Conservation (phyloP, 805 yeast genomes). For the Komagataella mondaviorum region DNA sequence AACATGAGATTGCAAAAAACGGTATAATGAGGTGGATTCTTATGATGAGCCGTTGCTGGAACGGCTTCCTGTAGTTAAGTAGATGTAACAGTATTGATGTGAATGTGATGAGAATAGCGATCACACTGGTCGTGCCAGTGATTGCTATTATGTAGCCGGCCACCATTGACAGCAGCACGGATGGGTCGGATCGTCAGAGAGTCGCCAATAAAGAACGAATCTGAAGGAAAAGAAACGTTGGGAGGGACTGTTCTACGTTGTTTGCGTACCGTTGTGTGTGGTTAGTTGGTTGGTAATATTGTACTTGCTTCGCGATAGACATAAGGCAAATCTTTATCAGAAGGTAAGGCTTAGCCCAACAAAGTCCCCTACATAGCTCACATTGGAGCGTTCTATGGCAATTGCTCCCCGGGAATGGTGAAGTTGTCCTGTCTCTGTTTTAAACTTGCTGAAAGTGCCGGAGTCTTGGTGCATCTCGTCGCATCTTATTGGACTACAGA, state of each 20-base stretch:
- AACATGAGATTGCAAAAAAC: slow-evolving; percentile 62
- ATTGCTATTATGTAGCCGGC: slow-evolving; percentile 6
- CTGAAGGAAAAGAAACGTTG: neutral
- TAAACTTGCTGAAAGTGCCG: neutral
- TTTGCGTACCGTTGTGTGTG: neutral
- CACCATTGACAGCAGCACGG: neutral
- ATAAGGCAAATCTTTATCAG: neutral
- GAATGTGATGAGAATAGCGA: slow-evolving; percentile 25
- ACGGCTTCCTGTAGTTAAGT: slow-evolving; percentile 73
- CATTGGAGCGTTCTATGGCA: neutral
- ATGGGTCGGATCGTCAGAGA: neutral
- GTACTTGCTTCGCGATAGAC: neutral
- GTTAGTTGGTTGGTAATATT: slow-evolving; percentile 1
- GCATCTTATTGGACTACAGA: neutral
- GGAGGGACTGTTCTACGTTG: neutral
- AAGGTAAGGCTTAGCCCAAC: neutral
- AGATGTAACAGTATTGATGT: slow-evolving; percentile 39
- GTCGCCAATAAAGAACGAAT: neutral
- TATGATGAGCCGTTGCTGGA: slow-evolving; percentile 73
- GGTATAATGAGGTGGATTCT: slow-evolving; percentile 79
- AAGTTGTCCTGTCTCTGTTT: neutral
- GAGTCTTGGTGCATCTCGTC: neutral
- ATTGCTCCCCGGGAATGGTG: neutral
- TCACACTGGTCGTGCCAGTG: slow-evolving; percentile 12
- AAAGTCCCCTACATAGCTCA: neutral